Conservation (phyloP, 2,329 filamentous ascomycete species). For the Aspergillus pseudoglaucus region DNA sequence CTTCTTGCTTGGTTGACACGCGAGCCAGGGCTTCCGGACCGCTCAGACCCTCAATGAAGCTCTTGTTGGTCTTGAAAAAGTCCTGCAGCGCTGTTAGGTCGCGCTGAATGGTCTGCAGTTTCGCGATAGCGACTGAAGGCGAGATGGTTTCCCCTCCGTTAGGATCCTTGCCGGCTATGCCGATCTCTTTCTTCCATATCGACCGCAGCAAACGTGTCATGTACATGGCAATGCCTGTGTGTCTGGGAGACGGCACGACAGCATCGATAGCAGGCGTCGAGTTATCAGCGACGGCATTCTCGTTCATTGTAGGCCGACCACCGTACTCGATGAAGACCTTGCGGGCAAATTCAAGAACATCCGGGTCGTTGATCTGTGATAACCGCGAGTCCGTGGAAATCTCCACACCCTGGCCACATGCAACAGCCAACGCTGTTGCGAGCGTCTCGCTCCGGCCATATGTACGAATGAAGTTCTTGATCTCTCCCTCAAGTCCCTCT, state of each 20-base stretch:
- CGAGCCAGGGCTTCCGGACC: constrained; percentile 79
- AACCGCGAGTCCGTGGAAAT: constrained; percentile 64
- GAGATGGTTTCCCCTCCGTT: constrained; percentile 57
- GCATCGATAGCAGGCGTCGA: constrained; percentile 66
- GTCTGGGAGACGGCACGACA: constrained; percentile 79
- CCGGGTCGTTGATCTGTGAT: constrained; percentile 68
- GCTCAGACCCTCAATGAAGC: constrained; percentile 88
- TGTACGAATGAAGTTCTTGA: constrained; percentile 73
- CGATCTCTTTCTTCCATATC: constrained; percentile 76
- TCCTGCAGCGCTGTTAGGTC: constrained; percentile 70
- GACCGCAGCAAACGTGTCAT: constrained; percentile 80
- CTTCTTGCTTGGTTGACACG: constrained; percentile 76
- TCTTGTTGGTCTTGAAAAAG: constrained; percentile 81
- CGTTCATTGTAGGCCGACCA: constrained; percentile 75
- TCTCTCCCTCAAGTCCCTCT: constrained; percentile 72
- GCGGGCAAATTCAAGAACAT: constrained; percentile 77
- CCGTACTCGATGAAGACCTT: constrained; percentile 89
- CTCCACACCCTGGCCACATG: constrained; percentile 87
- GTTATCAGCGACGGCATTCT: constrained; percentile 61
- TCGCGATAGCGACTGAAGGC: constrained; percentile 60
- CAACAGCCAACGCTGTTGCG: constrained; percentile 85
- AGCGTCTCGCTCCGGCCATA: constrained; percentile 88
- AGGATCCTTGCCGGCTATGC: constrained; percentile 49
- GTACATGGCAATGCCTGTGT: constrained; percentile 82
- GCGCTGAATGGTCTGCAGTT: constrained; percentile 70